These are phyloP conservation scores for Pisolithus tinctorius DNA, from an alignment of 768 basidiomycete genomes.

Conservation along the genomic window DNA sequence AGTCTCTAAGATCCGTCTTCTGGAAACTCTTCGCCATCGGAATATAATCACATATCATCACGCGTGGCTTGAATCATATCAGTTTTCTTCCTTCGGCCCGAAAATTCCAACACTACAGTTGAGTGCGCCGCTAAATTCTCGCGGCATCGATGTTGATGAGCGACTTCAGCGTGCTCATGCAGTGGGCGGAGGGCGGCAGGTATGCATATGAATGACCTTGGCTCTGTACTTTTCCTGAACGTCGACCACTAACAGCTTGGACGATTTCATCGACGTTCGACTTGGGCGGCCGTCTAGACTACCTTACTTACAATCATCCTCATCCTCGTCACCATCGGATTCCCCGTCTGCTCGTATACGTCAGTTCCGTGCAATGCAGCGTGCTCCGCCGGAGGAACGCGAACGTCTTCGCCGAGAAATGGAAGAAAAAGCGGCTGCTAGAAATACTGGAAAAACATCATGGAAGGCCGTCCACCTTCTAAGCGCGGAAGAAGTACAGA, in stretches of 20 bases:
- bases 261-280: slow-evolving; percentile 80
- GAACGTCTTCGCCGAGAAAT: slow-evolving; percentile 53
- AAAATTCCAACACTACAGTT: slow-evolving; percentile 84
- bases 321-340: slow-evolving; percentile 27
- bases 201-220: slow-evolving; percentile 10
- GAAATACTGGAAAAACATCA: slow-evolving; percentile 22
- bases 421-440: slow-evolving; percentile 24
- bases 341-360: slow-evolving; percentile 68
- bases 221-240: neutral
- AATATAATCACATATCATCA: slow-evolving; percentile 97
- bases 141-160: neutral
- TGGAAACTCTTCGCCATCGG: slow-evolving; percentile 82
- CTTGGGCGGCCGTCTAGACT: slow-evolving; percentile 48
- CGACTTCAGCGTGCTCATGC: slow-evolving; percentile 68
- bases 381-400: slow-evolving; percentile 55
- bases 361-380: slow-evolving; percentile 66
- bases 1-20: slow-evolving; percentile 57
- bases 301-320: slow-evolving; percentile 36
- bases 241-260: slow-evolving; percentile 41
- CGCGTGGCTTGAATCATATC: slow-evolving; percentile 82
- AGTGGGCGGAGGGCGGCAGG: slow-evolving; percentile 89
- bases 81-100: slow-evolving; percentile 86
- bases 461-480: slow-evolving; percentile 80
- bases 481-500: slow-evolving; percentile 76
- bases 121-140: slow-evolving; percentile 19